Percentiles rank a stretch among this genome's conserved stretches.
These are phyloP conservation scores for Astragalus glycyphyllos DNA, from an alignment of 306 rosid genomes.

Conservation along the genomic window DNA sequence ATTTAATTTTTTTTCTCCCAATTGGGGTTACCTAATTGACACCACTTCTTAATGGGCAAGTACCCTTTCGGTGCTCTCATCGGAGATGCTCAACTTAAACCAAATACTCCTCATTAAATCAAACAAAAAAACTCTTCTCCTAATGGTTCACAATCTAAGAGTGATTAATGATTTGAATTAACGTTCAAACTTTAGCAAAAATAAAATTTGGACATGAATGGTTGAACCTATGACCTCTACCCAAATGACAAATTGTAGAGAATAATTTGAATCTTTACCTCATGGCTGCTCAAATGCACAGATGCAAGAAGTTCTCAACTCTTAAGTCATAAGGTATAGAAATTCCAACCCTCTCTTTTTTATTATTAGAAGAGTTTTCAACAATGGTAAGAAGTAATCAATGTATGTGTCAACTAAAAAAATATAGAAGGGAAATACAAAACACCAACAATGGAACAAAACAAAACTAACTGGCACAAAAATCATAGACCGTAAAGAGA, in stretches of 20 bases:
- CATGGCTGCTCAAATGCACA: constrained; percentile 25
- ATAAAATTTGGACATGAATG: background rate
- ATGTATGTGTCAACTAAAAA: constrained; percentile 8
- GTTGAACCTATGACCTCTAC: constrained; percentile 6
- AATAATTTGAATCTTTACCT: constrained; percentile 3
- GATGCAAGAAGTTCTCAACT: constrained; percentile 6
- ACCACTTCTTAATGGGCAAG: too few relatives aligned
- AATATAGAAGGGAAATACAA: background rate
- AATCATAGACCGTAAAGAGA: constrained; percentile 29
- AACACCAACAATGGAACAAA: background rate
- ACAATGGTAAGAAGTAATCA: background rate
- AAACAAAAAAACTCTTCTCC: background rate
- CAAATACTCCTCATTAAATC: background rate
- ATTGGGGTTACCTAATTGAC: too few relatives aligned
- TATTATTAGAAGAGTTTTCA: background rate
- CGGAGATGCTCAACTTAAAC: background rate
- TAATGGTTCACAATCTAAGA: background rate
- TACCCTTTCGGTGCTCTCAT: too few relatives aligned
- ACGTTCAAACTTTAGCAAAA: background rate
- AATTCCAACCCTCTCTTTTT: background rate
- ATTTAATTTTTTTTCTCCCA: too few relatives aligned
- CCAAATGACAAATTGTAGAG: constrained; percentile 2
- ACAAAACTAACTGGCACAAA: constrained; percentile 3
- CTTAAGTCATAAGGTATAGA: background rate
- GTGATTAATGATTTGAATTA: background rate